Base-by-base conservation (phyloP, 768 basidiomycete genomes). In the Tylopilus rubrobrunneus region DNA sequence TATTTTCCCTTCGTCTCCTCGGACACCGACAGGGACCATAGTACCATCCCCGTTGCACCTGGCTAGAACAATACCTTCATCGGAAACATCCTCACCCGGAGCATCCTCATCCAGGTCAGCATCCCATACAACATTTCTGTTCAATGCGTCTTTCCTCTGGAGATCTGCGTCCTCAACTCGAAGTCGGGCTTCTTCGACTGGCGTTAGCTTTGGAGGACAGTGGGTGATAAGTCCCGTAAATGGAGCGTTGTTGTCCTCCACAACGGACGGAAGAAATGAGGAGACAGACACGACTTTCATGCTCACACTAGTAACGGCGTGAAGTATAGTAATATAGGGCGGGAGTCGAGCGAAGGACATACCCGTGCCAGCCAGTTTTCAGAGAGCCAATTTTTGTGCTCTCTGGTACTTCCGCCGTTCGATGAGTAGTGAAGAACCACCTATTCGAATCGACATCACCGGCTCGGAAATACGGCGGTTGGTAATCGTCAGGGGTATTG, bases 391-490 rank as follows among this genome's bases (percentile, higher is more conserved):
- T 71, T 52, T 74, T 83, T 67, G 80, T 85, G 55, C 79, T 82
- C 60, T 92, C 89, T 2, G 92, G 92, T 6, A 80, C 72, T 71
- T 93, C 91, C 31, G 79, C 76, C 27, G 79, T 63, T 59, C 78
- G 77, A 62, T 91, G 92, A 0, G 91, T 93, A 62, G 86, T 84
- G 64, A 93, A 88, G 63, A 81, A 88, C 83, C 87, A 91, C 53
- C 75, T 87, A 65, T 91, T 84, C 56, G 79, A 80, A n/a, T 84
- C 76, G 6, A 73, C 71, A 62, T 93, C 89, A 1, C 84, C 89
- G 5, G 86, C 71, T 52, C 80, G 78, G 63, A 93, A 93, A 66
- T 85, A 74, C 0, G 87, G 88, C 6, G 92, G 92, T 65, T 95
- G 88, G 62, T 95, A 95, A 48, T 92, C 85, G 9, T 76, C 73